Evolutionary conservation across 2,329 filamentous ascomycete species (phyloP).

Genomic region (Penicillium crustosum): DNA sequence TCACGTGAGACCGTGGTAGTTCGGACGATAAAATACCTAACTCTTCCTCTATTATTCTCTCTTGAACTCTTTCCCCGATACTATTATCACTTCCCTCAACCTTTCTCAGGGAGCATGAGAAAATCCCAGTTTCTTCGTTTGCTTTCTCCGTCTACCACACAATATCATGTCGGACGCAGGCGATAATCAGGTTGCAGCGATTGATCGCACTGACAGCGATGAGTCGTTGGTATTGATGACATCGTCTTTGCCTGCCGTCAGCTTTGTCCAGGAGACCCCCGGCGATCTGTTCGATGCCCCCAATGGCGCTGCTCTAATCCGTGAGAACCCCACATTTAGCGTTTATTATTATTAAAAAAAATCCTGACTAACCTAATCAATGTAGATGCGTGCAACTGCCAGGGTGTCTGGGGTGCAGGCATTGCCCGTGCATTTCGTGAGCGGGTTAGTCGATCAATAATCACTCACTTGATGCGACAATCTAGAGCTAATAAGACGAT

Average conservation of each 20-base stretch:
- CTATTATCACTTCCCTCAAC: background rate
- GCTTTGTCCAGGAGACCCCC: conserved; percentile 30
- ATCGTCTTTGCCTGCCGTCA: background rate
- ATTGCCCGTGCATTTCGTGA: conserved; percentile 55
- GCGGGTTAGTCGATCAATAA: conserved; percentile 16
- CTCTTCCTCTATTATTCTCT: background rate
- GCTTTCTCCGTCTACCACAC: background rate
- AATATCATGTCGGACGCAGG: background rate
- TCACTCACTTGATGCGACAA: conserved; percentile 8
- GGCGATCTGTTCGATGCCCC: conserved; percentile 58
- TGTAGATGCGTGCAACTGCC: conserved; percentile 59
- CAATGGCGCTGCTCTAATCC: conserved; percentile 52
- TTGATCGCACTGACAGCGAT: background rate
- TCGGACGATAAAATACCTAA: background rate
- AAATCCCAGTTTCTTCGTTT: background rate
- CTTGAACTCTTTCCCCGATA: background rate
- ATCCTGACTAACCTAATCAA: background rate
- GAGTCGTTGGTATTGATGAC: background rate
- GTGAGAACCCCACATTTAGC: conserved; percentile 27
- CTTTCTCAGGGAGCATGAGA: background rate
- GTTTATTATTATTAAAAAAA: background rate
- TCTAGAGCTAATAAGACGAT: background rate
- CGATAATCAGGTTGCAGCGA: background rate
- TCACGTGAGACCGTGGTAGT: background rate
- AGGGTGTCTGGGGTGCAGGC: conserved; percentile 59